A percentile compares a stretch with the other conserved stretches of the same genome.
phyloP scores from a whole-genome alignment of 2,329 filamentous ascomycete species.

The Rutstroemia sydowiana region DNA sequence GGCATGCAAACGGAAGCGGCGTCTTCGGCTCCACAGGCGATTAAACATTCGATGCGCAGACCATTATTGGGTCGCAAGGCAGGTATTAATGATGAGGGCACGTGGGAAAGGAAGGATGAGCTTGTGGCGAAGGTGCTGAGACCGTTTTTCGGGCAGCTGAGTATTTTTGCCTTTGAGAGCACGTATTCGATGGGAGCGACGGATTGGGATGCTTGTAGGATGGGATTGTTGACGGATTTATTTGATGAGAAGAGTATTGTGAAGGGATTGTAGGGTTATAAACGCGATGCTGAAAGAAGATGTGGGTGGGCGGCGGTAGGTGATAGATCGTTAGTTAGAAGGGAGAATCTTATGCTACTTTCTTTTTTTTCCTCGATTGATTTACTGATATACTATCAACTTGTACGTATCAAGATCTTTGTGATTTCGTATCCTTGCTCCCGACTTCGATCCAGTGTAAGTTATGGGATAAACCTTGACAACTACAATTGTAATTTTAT shows the following conservation, averaged over 20 bases:
- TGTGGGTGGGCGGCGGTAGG: not conserved
- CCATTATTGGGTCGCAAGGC: constrained; percentile 33
- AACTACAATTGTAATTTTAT: too few relatives aligned
- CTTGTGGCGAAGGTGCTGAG: constrained; percentile 71
- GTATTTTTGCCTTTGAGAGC: constrained; percentile 88
- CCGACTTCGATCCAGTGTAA: too few relatives aligned
- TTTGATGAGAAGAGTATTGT: constrained; percentile 71
- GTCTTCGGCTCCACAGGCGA: constrained; percentile 17
- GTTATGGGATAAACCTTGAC: too few relatives aligned
- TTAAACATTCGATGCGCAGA: constrained; percentile 25
- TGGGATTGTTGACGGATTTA: constrained; percentile 61
- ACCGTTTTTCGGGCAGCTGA: constrained; percentile 86
- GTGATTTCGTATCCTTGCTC: too few relatives aligned
- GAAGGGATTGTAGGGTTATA: constrained; percentile 36
- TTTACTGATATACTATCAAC: too few relatives aligned
- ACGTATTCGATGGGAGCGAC: constrained; percentile 75
- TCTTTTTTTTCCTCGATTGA: too few relatives aligned
- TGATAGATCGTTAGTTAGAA: not conserved
- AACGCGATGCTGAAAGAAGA: not conserved
- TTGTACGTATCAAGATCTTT: too few relatives aligned
- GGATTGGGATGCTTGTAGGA: constrained; percentile 58
- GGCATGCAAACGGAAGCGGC: constrained; percentile 10
- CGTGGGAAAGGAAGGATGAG: constrained; percentile 55
- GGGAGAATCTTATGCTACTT: too few relatives aligned
- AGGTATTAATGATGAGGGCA: constrained; percentile 47